phyloP scores from a whole-genome alignment of 1,284 basidiomycete species.

The Microbotryum intermedium region DNA sequence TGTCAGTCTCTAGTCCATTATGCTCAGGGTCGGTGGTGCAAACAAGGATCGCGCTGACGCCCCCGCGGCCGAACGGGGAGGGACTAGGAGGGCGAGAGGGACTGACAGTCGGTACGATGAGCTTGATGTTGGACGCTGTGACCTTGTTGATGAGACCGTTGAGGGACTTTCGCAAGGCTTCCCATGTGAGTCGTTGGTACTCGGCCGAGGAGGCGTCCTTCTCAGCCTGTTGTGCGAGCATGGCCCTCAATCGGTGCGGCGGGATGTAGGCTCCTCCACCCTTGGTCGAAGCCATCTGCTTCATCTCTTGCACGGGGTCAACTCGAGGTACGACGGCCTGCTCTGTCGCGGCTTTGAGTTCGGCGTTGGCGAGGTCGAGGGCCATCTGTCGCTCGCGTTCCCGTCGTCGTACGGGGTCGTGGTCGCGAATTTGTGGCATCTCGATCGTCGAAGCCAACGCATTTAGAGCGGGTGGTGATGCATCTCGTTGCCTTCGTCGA shows the following conservation, averaged over 20 bases:
- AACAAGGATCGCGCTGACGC: neutral
- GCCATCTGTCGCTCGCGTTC: conserved; percentile 70
- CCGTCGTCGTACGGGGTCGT: conserved; percentile 63
- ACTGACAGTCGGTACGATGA: conserved; percentile 71
- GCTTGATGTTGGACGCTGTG: conserved; percentile 58
- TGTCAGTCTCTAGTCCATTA: too few relatives aligned
- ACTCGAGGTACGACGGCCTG: conserved; percentile 46
- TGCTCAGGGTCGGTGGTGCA: neutral
- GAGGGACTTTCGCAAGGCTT: conserved; percentile 92
- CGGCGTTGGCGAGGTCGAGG: conserved; percentile 59
- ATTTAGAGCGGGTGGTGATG: neutral
- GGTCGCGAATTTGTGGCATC: conserved; percentile 55
- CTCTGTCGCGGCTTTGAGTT: conserved; percentile 50
- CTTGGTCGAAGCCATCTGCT: conserved; percentile 36
- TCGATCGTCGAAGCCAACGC: conserved; percentile 2
- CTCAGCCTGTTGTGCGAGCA: conserved; percentile 70
- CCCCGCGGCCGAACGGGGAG: neutral
- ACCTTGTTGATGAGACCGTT: conserved; percentile 98
- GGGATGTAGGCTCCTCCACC: conserved; percentile 96
- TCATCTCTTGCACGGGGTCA: conserved; percentile 46
- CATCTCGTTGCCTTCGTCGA: neutral
- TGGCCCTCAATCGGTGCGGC: conserved; percentile 79
- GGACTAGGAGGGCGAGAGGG: neutral
- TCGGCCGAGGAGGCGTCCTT: conserved; percentile 82
- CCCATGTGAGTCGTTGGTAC: conserved; percentile 94